Conservation (phyloP, 169 alveolate species). For the Plasmodium relictum region DNA sequence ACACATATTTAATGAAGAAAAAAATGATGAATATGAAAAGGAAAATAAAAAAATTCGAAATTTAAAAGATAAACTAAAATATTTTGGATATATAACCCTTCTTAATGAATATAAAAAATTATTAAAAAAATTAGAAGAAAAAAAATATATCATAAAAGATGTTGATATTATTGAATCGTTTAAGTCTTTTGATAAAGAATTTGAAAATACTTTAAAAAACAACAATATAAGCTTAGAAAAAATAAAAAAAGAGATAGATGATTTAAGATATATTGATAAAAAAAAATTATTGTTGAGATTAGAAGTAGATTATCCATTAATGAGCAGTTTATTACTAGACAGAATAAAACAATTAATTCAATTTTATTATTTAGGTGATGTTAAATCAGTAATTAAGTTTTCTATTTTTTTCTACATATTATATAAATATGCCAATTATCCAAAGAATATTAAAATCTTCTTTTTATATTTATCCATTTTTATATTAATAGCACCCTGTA, state of each 20-base stretch:
- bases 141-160: constrained; percentile 20
- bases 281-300: constrained; percentile 54
- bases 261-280: constrained; percentile 7
- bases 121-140: constrained; percentile 24
- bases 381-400: constrained; percentile 46
- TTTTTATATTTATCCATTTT: constrained; percentile 43
- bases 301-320: constrained; percentile 62
- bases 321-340: constrained; percentile 25
- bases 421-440: constrained; percentile 66
- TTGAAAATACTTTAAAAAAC: constrained; percentile 26
- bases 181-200: constrained; percentile 31
- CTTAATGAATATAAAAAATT: constrained; percentile 59
- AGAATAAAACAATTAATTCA: constrained; percentile 42
- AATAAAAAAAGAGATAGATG: constrained; percentile 53
- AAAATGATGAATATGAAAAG: constrained; percentile 14
- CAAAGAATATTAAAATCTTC: constrained; percentile 13
- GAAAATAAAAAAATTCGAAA: constrained; percentile 30
- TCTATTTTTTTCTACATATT: constrained; percentile 54
- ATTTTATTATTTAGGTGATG: constrained; percentile 61
- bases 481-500: constrained; percentile 45
- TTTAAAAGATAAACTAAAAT: constrained; percentile 25
- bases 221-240: constrained; percentile 51
- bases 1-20: constrained; percentile 36
- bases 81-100: constrained; percentile 33
- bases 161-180: constrained; percentile 40